These are phyloP conservation scores for Elsinoe fawcettii DNA, from an alignment of 2,329 filamentous ascomycete genomes.

Conservation along the genomic window DNA sequence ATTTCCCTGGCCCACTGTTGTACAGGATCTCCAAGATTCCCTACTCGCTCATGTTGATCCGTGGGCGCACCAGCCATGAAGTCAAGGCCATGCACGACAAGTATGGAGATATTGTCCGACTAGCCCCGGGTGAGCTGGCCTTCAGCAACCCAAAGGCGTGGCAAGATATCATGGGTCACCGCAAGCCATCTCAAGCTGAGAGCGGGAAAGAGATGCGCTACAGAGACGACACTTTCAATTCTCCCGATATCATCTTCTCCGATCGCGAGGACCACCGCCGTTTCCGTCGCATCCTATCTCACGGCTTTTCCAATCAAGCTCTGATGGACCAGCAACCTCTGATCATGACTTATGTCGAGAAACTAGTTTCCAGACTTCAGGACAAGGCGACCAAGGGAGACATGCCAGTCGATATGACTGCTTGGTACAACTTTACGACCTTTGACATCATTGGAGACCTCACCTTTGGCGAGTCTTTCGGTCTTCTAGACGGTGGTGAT, in stretches of 20 bases:
- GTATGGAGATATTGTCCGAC: conserved; percentile 42
- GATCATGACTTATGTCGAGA: conserved; percentile 24
- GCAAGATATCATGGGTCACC: conserved; percentile 26
- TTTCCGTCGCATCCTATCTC: conserved; percentile 5
- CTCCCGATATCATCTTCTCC: conserved; percentile 4
- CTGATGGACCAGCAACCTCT: conserved; percentile 23
- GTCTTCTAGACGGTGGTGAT: conserved; percentile 23
- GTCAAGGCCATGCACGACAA: conserved; percentile 29
- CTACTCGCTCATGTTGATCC: conserved; percentile 11
- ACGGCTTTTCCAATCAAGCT: conserved; percentile 6
- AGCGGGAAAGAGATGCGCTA: conserved; percentile 2
- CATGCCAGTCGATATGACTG: conserved; percentile 24
- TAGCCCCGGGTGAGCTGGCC: conserved; percentile 40
- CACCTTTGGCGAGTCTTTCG: conserved; percentile 25
- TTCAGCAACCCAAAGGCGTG: conserved; percentile 17
- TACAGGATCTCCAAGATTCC: conserved; percentile 1
- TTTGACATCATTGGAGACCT: conserved; percentile 27
- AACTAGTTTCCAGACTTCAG: conserved; percentile 22
- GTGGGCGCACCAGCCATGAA: background rate
- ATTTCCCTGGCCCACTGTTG: background rate
- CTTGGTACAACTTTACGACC: conserved; percentile 28
- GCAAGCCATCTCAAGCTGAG: conserved; percentile 15
- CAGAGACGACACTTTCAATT: background rate
- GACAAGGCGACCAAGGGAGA: conserved; percentile 18
- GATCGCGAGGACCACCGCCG: conserved; percentile 5